A percentile compares a stretch with the other conserved stretches of the same genome.
These are phyloP conservation scores for Hypoxylon sp. DNA, from an alignment of 2,329 filamentous ascomycete species.

Conservation along the genomic window DNA sequence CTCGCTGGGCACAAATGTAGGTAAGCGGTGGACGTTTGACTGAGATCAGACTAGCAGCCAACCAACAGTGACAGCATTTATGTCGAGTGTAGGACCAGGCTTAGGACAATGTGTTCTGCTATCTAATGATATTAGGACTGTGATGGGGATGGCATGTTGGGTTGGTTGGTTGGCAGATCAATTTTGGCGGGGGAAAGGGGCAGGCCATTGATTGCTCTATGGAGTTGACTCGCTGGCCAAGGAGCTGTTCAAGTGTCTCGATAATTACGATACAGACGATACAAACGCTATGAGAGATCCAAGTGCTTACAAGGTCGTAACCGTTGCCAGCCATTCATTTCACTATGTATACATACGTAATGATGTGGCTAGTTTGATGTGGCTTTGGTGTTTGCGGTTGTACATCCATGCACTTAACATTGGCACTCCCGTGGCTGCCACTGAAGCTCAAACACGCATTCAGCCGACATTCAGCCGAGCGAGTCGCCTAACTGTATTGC, in stretches of 20 bases:
- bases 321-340: neutral
- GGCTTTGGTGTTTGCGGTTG: slow-evolving; percentile 1
- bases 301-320: neutral
- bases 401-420: no score
- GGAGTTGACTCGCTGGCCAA: neutral
- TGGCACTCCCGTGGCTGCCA: neutral
- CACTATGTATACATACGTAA: neutral
- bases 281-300: neutral
- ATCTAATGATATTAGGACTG: neutral
- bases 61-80: neutral
- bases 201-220: neutral
- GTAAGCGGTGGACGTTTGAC: slow-evolving; percentile 13
- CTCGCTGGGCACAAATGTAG: slow-evolving; percentile 13
- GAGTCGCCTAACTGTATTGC: slow-evolving; percentile 2
- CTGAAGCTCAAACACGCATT: slow-evolving; percentile 7
- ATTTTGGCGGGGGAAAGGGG: neutral
- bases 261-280: neutral
- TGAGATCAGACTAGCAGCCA: slow-evolving; percentile 13
- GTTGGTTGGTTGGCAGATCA: neutral
- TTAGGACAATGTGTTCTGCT: neutral
- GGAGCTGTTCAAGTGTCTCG: slow-evolving; percentile 1
- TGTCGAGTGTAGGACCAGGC: neutral
- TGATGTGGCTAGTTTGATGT: slow-evolving; percentile 15
- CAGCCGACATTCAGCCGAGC: slow-evolving; percentile 22
- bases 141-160: neutral